These are phyloP conservation scores for Vigna angularis DNA, from an alignment of 306 rosid genomes.

Conservation along the genomic window DNA sequence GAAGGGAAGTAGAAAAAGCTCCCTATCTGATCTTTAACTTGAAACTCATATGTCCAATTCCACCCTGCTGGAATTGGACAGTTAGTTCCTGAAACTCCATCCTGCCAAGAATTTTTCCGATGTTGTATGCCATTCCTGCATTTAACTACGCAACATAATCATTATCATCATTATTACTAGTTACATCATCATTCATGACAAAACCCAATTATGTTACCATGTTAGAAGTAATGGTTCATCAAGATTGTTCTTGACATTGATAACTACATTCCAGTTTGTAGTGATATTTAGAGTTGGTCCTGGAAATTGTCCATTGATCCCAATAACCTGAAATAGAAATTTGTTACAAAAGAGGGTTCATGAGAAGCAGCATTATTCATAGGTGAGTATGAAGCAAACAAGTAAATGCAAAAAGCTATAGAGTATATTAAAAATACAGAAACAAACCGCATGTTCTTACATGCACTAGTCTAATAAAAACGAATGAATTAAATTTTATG, in stretches of 20 bases:
- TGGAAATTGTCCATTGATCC: slow-evolving; percentile 79
- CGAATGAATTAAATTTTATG: no score
- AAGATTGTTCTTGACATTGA: slow-evolving; percentile 83
- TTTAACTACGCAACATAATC: slow-evolving; percentile 51
- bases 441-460: slow-evolving; percentile 3
- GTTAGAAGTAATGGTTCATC: slow-evolving; percentile 92
- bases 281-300: slow-evolving; percentile 86
- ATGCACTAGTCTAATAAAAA: not conserved
- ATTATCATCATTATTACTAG: slow-evolving; percentile 41
- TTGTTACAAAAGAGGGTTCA: slow-evolving; percentile 23
- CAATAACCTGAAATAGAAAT: slow-evolving; percentile 72
- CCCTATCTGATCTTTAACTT: slow-evolving; percentile 97
- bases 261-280: slow-evolving; percentile 93
- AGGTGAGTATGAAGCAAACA: slow-evolving; percentile 9
- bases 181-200: slow-evolving; percentile 9
- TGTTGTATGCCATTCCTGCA: slow-evolving; percentile 90
- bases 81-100: slow-evolving; percentile 92
- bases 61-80: slow-evolving; percentile 99
- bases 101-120: slow-evolving; percentile 94
- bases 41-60: slow-evolving; percentile 96
- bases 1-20: slow-evolving; percentile 97
- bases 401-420: not conserved
- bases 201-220: slow-evolving; percentile 62
- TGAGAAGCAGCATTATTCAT: not conserved
- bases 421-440: slow-evolving; percentile 12